Evolutionary conservation across 345 rosid genomes (phyloP), one percentile per base, ranked within the genome.

Genomic region (Populus deltoides): DNA sequence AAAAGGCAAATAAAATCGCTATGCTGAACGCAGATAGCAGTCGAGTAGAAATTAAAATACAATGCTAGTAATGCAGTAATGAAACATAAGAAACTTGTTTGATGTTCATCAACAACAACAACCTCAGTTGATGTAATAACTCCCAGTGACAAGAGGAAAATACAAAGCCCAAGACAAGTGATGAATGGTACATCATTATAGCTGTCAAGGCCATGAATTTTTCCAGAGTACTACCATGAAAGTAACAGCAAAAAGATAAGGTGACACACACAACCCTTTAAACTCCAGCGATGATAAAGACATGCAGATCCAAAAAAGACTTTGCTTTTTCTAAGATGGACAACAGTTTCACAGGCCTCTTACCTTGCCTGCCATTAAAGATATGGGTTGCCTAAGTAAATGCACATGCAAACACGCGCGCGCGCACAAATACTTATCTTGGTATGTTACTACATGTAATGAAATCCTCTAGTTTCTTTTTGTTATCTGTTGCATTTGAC

Each of bases 151-250:
- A 80, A 77, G 67, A 82, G 78, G 65, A 80, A 79, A 68, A 86
- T 71, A 62, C 82, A 75, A 83, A 81, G 76, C 78, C 88, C 86
- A 78, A 75, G 75, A 61, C 71, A 43, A 45, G 33, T 68, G 75
- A 72, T 70, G 75, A 72, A 67, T 59, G 78, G 76, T 72, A 73
- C 53, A 69, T 68, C 41, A 69, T 68, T 61, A 81, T 80, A 84
- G 90, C 90, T 90, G 89, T 80, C 84, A 88, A 51, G n/a, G 59
- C 86, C 84, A 89, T 83, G 82, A 86, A 87, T 80, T 75, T 82
- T 75, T 49, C 77, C 80, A 66, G 79, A 70, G 75, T 55, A 75
- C 73, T 77, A 83, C 70, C 70, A 31, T 78, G 81, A 76, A 80
- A 79, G 77, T 81, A 82, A 87, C 76, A 75, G 81, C 69, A 20